Evolutionary conservation across 2,329 filamentous ascomycete species (phyloP).

Genomic region (Botryotinia calthae): DNA sequence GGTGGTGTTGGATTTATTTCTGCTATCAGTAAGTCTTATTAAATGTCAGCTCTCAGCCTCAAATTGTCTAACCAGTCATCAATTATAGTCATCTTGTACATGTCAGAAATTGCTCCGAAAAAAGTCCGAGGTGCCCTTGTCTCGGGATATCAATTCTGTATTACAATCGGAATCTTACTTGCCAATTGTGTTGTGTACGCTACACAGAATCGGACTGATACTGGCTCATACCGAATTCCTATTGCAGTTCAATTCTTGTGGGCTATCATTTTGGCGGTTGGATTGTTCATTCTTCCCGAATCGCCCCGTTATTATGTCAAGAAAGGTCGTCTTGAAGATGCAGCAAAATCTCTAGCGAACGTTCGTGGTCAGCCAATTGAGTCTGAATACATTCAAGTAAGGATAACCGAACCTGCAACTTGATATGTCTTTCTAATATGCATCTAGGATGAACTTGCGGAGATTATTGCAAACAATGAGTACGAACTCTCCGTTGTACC

Average conservation of each 20-base stretch:
- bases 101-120: conserved; percentile 58
- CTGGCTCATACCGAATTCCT: conserved; percentile 73
- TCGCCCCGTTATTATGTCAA: conserved; percentile 85
- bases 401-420: background rate
- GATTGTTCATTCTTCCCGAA: conserved; percentile 76
- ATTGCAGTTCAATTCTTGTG: conserved; percentile 78
- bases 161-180: conserved; percentile 75
- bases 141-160: conserved; percentile 78
- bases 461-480: conserved; percentile 86
- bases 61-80: conserved; percentile 51
- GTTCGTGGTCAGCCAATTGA: conserved; percentile 72
- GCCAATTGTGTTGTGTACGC: conserved; percentile 73
- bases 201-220: conserved; percentile 60
- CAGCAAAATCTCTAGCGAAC: conserved; percentile 58
- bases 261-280: conserved; percentile 70
- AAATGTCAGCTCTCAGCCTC: conserved; percentile 54
- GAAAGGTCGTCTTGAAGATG: conserved; percentile 65
- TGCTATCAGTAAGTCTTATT: conserved; percentile 51
- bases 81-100: conserved; percentile 70
- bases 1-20: conserved; percentile 79
- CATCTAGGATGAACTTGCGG: conserved; percentile 62
- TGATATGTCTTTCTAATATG: background rate
- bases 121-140: conserved; percentile 78
- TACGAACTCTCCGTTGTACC: conserved; percentile 74
- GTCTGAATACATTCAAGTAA: conserved; percentile 67